Base-by-base conservation (phyloP, 2,329 filamentous ascomycete species). In the Tolypocladium inflatum region DNA sequence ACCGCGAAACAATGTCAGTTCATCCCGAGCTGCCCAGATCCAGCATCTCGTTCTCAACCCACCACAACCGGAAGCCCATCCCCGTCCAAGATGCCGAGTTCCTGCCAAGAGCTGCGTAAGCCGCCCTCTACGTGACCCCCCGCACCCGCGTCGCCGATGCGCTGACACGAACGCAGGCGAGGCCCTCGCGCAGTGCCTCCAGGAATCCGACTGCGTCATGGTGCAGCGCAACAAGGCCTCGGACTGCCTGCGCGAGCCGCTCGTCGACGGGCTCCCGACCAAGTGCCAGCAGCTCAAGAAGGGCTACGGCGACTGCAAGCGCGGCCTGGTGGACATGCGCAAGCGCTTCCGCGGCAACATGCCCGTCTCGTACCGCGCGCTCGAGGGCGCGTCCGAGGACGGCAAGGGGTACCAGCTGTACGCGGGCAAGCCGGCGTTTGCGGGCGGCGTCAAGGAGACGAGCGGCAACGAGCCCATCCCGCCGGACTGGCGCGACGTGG, bases 281-380 rank as follows among this genome's bases (percentile, higher is more conserved):
- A 87, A 88, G 74, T 99, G 94, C 76, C 91, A 93, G 71, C 93
- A 97, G 74, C 82, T 99, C 60, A 91, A 93, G 72, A 92, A 91
- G 72, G 91, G 91, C 52, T 94, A 95, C 68, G 89, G 90, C 71
- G 90, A 97, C 71, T 99, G 94, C 82, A 95, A 96, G 70, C 89
- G 93, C 63, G 94, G 94, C 63, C 85, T 96, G 85, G 89, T 97
- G 66, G 94, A 99, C 73, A 99, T 99, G 94, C 90, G 94, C 72
- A 97, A 97, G 78, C 88, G 94, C 39, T 97, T 99, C 76, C 85
- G 94, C 58, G 94, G 94, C 59, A 97, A 97, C 77, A 85, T 91
- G 72, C 91, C 94, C 57, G 86, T 96, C 63, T 80, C 84, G 30
- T 83, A 88, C 63, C 79, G 77, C 68, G 75, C 79, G 59, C 76